These are phyloP conservation scores for Bathelium albidoporum DNA, from an alignment of 495 filamentous ascomycete species.

Conservation along the genomic window DNA sequence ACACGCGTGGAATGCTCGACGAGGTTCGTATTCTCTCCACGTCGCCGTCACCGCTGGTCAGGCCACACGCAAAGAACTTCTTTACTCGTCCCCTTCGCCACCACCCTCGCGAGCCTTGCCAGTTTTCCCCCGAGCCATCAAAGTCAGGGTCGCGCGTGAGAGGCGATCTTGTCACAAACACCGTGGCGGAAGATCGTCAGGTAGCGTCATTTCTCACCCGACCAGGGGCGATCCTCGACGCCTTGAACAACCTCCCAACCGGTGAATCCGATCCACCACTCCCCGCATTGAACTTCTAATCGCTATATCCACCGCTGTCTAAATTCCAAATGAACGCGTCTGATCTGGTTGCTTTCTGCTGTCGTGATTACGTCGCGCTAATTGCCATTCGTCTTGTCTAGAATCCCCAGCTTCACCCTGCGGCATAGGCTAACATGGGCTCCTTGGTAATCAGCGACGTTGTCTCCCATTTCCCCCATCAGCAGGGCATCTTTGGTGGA, in stretches of 20 bases:
- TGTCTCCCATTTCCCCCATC: slow-evolving; percentile 33
- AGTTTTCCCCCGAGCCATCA: not conserved
- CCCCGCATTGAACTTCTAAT: not conserved
- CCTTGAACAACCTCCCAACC: not conserved
- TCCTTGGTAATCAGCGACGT: slow-evolving; percentile 39
- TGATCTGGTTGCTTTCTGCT: not conserved
- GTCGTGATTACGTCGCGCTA: not conserved
- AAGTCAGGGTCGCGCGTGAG: not conserved
- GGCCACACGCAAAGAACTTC: not conserved
- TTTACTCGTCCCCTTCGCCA: no score
- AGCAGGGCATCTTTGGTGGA: slow-evolving; percentile 3
- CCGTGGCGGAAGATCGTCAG: slow-evolving; percentile 1
- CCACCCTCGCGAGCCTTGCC: not conserved
- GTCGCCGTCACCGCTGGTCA: not conserved
- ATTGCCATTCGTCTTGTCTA: slow-evolving; percentile 6
- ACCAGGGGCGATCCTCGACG: not conserved
- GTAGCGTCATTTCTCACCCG: slow-evolving; percentile 2
- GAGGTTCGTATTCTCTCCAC: slow-evolving; percentile 1
- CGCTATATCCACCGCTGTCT: not conserved
- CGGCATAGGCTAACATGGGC: slow-evolving; percentile 35
- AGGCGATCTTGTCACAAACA: not conserved
- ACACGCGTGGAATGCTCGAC: not conserved
- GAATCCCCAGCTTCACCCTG: slow-evolving; percentile 1
- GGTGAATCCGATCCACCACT: not conserved
- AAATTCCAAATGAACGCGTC: not conserved